Evolutionary conservation across 2,329 filamentous ascomycete genomes (phyloP).

Genomic region (Colletotrichum sansevieriae): DNA sequence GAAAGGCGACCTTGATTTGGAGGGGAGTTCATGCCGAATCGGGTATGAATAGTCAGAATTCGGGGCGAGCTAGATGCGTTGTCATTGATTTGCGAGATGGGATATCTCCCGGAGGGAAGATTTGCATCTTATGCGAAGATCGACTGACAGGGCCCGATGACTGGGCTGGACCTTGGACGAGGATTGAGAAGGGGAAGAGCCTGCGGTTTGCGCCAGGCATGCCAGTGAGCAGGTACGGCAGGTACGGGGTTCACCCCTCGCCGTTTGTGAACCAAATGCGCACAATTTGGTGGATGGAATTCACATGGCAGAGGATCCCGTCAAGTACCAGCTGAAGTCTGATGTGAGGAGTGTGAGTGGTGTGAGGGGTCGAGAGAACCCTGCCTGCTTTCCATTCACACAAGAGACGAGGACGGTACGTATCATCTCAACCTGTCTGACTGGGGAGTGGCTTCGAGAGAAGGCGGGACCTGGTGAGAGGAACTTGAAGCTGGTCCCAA

Average conservation of each 20-base stretch:
- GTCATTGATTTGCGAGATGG: conserved; percentile 41
- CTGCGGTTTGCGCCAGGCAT: conserved; percentile 15
- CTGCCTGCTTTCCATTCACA: conserved; percentile 12
- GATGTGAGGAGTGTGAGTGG: conserved; percentile 1
- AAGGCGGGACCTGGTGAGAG: conserved; percentile 14
- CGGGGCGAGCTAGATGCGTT: conserved; percentile 39
- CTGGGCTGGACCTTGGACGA: conserved; percentile 40
- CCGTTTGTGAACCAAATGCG: conserved; percentile 32
- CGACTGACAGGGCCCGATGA: conserved; percentile 36
- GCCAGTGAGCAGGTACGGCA: conserved; percentile 4
- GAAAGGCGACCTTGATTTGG: background rate
- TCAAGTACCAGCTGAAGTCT: conserved; percentile 23
- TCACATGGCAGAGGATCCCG: conserved; percentile 28
- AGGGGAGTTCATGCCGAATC: conserved; percentile 20
- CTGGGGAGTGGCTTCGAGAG: conserved; percentile 15
- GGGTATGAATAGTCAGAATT: conserved; percentile 30
- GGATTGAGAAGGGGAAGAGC: too few relatives aligned
- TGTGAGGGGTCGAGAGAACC: too few relatives aligned
- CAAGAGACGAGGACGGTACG: conserved; percentile 10
- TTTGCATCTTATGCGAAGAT: conserved; percentile 42
- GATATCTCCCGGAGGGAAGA: conserved; percentile 41
- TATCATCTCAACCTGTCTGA: conserved; percentile 7
- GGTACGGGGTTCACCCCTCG: conserved; percentile 25
- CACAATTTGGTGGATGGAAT: conserved; percentile 21
- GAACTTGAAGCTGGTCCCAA: conserved; percentile 37